A percentile compares a stretch with the other conserved stretches of the same genome.
phyloP scores from a whole-genome alignment of 83 land plant species.

The Thuja plicata region DNA sequence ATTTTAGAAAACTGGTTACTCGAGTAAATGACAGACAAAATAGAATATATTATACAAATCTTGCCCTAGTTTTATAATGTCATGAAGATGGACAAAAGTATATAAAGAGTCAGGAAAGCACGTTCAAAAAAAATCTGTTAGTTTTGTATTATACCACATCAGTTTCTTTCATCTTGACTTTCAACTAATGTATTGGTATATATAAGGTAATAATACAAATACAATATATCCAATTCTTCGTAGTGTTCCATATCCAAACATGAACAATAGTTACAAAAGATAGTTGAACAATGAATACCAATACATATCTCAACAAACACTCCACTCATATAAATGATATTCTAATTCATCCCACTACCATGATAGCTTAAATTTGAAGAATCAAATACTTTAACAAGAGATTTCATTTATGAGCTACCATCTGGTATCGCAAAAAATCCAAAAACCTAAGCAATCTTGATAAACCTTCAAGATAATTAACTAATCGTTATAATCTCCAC shows the following conservation, averaged over 20 bases:
- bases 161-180: background rate
- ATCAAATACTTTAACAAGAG: background rate
- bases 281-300: background rate
- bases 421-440: background rate
- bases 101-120: background rate
- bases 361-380: slow-evolving; percentile 1
- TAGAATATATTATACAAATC: background rate
- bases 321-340: background rate
- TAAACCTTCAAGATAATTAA: background rate
- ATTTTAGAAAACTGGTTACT: background rate
- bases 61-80: background rate
- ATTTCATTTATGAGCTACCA: background rate
- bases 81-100: background rate
- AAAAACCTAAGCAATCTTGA: background rate
- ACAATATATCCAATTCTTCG: background rate
- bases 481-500: slow-evolving; percentile 83
- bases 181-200: background rate
- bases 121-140: background rate
- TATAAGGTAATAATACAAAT: background rate
- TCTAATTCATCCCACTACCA: background rate
- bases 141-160: background rate
- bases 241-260: background rate
- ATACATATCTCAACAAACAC: background rate
- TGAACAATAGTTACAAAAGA: background rate
- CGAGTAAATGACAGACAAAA: background rate